Base-by-base conservation (phyloP, 495 filamentous ascomycete species). In the Penicillium cinerascens region DNA sequence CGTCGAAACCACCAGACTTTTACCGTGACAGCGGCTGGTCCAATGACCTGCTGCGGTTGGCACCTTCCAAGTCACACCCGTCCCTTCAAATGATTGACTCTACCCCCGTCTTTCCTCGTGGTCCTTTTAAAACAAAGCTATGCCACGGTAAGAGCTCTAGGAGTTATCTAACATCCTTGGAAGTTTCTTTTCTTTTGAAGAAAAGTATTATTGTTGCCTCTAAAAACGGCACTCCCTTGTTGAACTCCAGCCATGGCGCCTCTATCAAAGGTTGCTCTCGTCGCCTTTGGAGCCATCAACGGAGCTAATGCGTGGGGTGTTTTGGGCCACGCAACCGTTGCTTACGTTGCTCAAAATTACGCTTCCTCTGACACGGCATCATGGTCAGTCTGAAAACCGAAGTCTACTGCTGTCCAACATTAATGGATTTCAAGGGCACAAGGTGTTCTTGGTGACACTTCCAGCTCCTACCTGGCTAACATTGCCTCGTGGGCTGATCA, bases 401-500 rank as follows among this genome's bases (percentile, higher is more conserved):
- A 27, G 4, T 3, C 11, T 6, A 6, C 21, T 8, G 22, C 11
- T 36, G 5, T 40, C 10, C 15, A n/a, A 23, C 42, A 40, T 44
- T 56, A 48, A 56, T 44, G 6, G 11, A 22, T 39, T 42, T 42
- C 22, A 52, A 65, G 64, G 60, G 63, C 52, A 35, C 42, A 61
- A 54, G 46, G 49, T 21, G 46, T 63, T 8, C 63, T 65, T 10
- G 51, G 47, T 2, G 68, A 79, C 52, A 70, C 73, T 2, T 76
- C 78, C 1, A 65, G 65, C n/a, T 68, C 71, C 7, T 84, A 84
- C 55, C 69, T 87, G 20, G 82, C 82, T 11, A 70, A 68, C 42
- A 74, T 85, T 15, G 82, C 84, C 17, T 72, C 80, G 3, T 87
- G 83, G 83, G 84, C 75, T 58, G 85, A 87, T 57, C 59, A 64